Base-by-base conservation (phyloP, 2,329 filamentous ascomycete species). In the Colletotrichum nymphaeae region DNA sequence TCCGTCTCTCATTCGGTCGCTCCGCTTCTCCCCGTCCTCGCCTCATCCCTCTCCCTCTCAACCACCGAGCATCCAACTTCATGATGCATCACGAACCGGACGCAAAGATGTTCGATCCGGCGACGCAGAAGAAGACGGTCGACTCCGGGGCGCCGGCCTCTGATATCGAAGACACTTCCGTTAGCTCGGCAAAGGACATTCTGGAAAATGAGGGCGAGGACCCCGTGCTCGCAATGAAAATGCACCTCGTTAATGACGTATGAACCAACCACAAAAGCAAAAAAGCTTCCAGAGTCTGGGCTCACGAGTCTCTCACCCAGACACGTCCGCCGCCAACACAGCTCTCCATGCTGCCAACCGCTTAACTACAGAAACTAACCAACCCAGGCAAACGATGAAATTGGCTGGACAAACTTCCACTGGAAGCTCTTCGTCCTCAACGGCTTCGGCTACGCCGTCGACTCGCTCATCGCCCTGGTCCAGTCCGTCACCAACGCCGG, bases 181-280 rank as follows among this genome's bases (percentile, higher is more conserved):
- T 66, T 26, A 66, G 71, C 67, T 73, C 71, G 12, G 79, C 76
- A 58, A 79, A 84, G 67, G 91, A 93, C 76, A 81, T 93, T 28
- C 84, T 93, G 16, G 85, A 84, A 5, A 81, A 86, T 67, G 88
- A 92, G 79, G 86, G 89, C 77, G 81, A 89, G 32, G 91, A 93
- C 78, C 89, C 90, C 5, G 90, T 88, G 1, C 82, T 93, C 57
- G 89, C 89, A 76, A 87, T 87, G 53, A 93, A 93, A 80, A 93
- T 93, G 90, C 87, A 91, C 76, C 84, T 93, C 32, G 88, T 93
- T 73, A 94, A 93, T 78, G 88, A 93, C 80, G 90, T 90, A 77
- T 82, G 88, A 63, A 63, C 42, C 42, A 42, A 42, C 16, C 37
- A 19, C 19, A 16, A 19, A 7, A 19, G 6, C 19, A 5, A 57